Conservation (phyloP, 257 asterid species). For the Lantana camara region DNA sequence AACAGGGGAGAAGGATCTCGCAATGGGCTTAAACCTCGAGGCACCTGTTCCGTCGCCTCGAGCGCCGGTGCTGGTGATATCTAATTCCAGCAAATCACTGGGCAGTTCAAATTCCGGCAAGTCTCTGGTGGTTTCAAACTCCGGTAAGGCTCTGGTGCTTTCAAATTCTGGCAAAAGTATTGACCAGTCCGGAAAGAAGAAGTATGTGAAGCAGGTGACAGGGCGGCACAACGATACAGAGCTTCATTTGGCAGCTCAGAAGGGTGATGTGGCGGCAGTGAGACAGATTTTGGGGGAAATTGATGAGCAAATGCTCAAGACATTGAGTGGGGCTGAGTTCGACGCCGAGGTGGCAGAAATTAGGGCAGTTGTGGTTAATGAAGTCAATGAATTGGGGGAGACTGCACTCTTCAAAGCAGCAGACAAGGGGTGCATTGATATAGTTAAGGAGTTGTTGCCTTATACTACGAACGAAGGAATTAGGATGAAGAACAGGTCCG, state of each 20-base stretch:
- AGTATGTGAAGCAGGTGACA: conserved; percentile 91
- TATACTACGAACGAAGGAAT: too few relatives aligned
- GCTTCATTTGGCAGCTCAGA: conserved; percentile 85
- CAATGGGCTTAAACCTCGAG: conserved; percentile 43
- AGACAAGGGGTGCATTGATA: too few relatives aligned
- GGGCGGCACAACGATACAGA: conserved; percentile 91
- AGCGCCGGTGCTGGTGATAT: conserved; percentile 58
- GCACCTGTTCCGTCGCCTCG: conserved; percentile 48
- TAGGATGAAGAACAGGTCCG: too few relatives aligned
- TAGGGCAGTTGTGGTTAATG: too few relatives aligned
- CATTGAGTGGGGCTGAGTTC: too few relatives aligned
- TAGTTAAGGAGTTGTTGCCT: too few relatives aligned
- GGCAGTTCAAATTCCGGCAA: conserved; percentile 59
- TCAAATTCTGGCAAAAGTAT: conserved; percentile 53
- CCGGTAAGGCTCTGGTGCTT: conserved; percentile 50
- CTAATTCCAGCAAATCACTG: conserved; percentile 58
- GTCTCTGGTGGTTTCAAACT: conserved; percentile 60
- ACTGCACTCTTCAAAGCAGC: too few relatives aligned
- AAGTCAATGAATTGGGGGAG: too few relatives aligned
- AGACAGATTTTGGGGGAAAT: conserved; percentile 24
- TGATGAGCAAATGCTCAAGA: too few relatives aligned
- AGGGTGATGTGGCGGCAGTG: conserved; percentile 73
- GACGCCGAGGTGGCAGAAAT: too few relatives aligned
- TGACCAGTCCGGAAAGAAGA: conserved; percentile 61
- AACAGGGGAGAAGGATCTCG: conserved; percentile 52